Evolutionary conservation across 228 moss, liverwort and hornwort species (phyloP).

Genomic region (Sphagnum fallax): DNA sequence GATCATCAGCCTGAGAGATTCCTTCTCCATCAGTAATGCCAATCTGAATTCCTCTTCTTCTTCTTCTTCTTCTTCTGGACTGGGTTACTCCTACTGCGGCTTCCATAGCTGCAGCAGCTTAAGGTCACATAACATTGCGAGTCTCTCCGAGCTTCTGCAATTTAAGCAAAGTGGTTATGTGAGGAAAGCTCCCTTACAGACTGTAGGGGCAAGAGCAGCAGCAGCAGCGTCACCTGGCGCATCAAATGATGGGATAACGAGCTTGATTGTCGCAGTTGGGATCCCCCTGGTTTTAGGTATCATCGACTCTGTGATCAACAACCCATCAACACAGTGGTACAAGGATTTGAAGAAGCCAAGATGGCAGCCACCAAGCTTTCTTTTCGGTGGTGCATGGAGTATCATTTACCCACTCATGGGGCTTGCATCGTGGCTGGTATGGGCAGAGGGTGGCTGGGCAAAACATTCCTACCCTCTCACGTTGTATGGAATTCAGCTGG

Average conservation of each 20-base stretch:
- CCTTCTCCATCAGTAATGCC: not conserved
- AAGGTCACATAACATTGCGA: no score
- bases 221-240: conserved; percentile 4
- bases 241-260: conserved; percentile 55
- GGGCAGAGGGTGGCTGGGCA: conserved; percentile 84
- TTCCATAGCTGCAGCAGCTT: no score
- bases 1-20: not conserved
- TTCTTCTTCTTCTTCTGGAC: not conserved
- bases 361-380: conserved; percentile 82
- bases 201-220: not conserved
- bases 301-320: conserved; percentile 56
- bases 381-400: conserved; percentile 86
- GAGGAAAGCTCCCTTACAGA: not conserved
- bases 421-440: conserved; percentile 90
- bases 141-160: not conserved
- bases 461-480: conserved; percentile 48
- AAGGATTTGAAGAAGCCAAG: conserved; percentile 70
- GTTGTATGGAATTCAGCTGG: conserved; percentile 59
- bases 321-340: conserved; percentile 68
- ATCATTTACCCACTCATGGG: conserved; percentile 91
- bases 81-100: not conserved
- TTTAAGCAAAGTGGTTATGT: not conserved
- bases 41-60: not conserved
- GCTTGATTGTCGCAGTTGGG: conserved; percentile 55
- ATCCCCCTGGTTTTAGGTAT: conserved; percentile 62